Conservation (phyloP, 371 early-diverging fungal genomes). For the Synchytrium microbalum region DNA sequence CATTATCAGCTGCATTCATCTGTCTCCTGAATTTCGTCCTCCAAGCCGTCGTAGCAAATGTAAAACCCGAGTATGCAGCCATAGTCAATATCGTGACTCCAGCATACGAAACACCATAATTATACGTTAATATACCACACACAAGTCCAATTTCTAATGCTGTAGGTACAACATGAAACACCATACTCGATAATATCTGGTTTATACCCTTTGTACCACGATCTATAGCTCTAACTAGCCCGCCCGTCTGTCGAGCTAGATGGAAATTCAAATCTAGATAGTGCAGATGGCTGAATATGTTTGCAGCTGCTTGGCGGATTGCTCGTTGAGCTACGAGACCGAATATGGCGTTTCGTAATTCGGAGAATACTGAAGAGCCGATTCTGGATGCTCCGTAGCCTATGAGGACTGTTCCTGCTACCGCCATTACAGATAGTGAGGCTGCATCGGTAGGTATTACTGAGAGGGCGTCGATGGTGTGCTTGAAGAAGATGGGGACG, state of each 20-base stretch:
- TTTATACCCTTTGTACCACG: slow-evolving; percentile 97
- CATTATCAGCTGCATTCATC: slow-evolving; percentile 91
- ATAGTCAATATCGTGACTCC: slow-evolving; percentile 79
- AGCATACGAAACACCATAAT: slow-evolving; percentile 79
- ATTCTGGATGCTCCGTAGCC: slow-evolving; percentile 90
- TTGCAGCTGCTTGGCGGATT: slow-evolving; percentile 75
- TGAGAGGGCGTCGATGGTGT: slow-evolving; percentile 64
- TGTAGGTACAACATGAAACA: slow-evolving; percentile 90
- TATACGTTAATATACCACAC: slow-evolving; percentile 81
- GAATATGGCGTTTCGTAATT: slow-evolving; percentile 90
- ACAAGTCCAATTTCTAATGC: slow-evolving; percentile 91
- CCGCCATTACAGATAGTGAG: slow-evolving; percentile 51
- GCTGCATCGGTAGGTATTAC: slow-evolving; percentile 15
- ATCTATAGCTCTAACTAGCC: slow-evolving; percentile 89
- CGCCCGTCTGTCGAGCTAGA: slow-evolving; percentile 87
- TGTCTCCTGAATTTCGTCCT: slow-evolving; percentile 60
- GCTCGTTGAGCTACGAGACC: slow-evolving; percentile 91
- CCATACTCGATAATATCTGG: slow-evolving; percentile 81
- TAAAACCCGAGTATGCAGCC: slow-evolving; percentile 79
- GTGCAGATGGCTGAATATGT: slow-evolving; percentile 82
- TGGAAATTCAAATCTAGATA: slow-evolving; percentile 82
- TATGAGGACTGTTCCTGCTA: slow-evolving; percentile 78
- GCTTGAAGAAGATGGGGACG: slow-evolving; percentile 91
- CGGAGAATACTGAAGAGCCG: slow-evolving; percentile 74
- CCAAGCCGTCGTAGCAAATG: slow-evolving; percentile 77